Base-by-base conservation (phyloP, 805 yeast species). In the Pichia manshurica region DNA sequence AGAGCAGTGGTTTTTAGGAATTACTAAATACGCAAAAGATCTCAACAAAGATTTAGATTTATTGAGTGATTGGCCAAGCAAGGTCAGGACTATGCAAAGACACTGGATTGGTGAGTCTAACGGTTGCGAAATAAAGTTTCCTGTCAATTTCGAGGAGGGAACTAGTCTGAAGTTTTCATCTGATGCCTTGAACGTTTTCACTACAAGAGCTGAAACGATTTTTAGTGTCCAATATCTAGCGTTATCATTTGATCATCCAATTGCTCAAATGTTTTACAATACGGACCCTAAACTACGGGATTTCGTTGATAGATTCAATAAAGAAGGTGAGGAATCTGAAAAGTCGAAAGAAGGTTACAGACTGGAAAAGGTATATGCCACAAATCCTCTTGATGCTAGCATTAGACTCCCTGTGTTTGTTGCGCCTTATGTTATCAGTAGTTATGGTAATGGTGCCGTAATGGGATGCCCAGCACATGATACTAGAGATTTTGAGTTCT, bases 381-480 rank as follows among this genome's bases (percentile, higher is more conserved):
- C 68, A 0, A 73, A 86, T 50, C 99, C 99, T 1, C 64, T 90
- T 1, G 65, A 67, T 31, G 62, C 69, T 1, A 60, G 64, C 3
- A 46, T 62, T 0, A 55, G 66, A 28, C 49, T 91, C 5, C 97
- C 97, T 0, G 79, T 91, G 0, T 93, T 77, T 68, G 90, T 76
- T 2, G 96, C 98, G 0, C 96, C 96, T 0, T 93, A 90, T 63
- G 98, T 91, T 0, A 62, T 91, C 32, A 81, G 85, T 4, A 68
- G 76, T 3, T 91, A 91, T 60, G 97, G 97, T 0, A 79, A 79
- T 48, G 96, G 96, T 35, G 96, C 96, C 0, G 98, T 91, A 0
- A 91, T 93, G 98, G 99, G 99, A 1, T 87, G 95, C 57, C 99
- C 99, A 2, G 96, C 85, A 0, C 97, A 90, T 63, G 98, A 93